These are phyloP conservation scores for Mikania micrantha DNA, from an alignment of 129 eudicot species.

Conservation along the genomic window DNA sequence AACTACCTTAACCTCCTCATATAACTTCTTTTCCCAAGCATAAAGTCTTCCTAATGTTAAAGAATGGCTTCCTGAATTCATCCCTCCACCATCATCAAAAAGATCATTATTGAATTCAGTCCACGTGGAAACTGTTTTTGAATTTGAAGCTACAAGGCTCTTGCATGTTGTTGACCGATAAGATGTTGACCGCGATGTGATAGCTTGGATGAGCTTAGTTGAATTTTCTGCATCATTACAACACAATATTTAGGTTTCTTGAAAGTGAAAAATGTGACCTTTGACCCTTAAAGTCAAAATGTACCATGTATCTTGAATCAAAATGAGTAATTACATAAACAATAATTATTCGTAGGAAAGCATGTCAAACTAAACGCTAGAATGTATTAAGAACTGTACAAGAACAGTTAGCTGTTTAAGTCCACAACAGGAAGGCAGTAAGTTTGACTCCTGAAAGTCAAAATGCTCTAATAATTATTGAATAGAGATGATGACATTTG, in stretches of 20 bases:
- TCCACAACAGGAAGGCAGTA: not conserved
- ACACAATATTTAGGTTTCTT: not conserved
- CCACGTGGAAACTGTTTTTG: conserved; percentile 77
- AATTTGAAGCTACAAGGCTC: conserved; percentile 82
- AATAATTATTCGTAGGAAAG: not conserved
- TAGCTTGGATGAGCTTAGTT: conserved; percentile 74
- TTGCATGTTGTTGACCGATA: conserved; percentile 75
- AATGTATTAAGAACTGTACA: not conserved
- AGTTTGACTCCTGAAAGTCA: conserved; percentile 5
- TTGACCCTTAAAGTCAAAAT: not conserved
- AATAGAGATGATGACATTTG: not conserved
- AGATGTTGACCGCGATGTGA: conserved; percentile 61
- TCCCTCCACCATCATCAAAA: conserved; percentile 94
- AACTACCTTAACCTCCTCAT: conserved; percentile 88
- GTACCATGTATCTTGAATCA: not conserved
- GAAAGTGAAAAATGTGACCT: not conserved
- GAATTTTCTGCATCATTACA: conserved; percentile 66
- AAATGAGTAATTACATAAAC: not conserved
- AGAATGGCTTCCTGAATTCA: conserved; percentile 94
- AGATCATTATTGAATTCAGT: conserved; percentile 82
- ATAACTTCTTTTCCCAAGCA: conserved; percentile 98
- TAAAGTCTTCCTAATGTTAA: conserved; percentile 84
- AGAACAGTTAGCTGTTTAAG: not conserved
- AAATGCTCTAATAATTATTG: not conserved
- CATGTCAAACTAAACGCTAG: not conserved